Conservation (phyloP, 306 rosid genomes). For the Trifolium dubium region DNA sequence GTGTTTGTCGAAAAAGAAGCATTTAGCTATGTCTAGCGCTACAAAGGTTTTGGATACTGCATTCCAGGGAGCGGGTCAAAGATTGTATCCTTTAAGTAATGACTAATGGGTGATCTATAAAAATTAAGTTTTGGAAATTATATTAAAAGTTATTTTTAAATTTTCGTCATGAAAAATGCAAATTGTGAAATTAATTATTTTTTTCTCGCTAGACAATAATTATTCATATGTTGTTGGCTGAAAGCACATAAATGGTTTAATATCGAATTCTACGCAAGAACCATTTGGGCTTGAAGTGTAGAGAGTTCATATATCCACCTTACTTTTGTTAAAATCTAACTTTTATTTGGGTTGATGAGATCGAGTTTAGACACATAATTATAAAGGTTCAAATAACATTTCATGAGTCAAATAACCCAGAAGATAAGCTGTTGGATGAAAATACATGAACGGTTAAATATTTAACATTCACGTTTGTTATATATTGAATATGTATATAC, state of each 20-base stretch:
- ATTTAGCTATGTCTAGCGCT: constrained; percentile 75
- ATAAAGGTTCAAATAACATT: constrained; percentile 18
- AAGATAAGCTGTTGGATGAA: constrained; percentile 15
- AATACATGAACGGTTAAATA: constrained; percentile 17
- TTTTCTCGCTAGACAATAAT: constrained; percentile 15
- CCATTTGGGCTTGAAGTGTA: constrained; percentile 13
- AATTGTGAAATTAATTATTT: not conserved
- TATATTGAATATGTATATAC: constrained; percentile 29
- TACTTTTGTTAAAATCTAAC: constrained; percentile 16
- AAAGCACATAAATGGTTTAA: not conserved
- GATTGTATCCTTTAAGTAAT: constrained; percentile 77
- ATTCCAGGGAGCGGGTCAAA: constrained; percentile 93
- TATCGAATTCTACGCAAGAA: not conserved
- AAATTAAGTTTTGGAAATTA: constrained; percentile 25
- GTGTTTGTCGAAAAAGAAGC: constrained; percentile 45
- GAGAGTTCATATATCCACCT: not conserved
- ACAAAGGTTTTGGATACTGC: constrained; percentile 88
- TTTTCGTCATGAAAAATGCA: constrained; percentile 5
- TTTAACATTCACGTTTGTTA: constrained; percentile 25
- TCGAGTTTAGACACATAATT: constrained; percentile 10
- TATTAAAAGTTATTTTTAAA: constrained; percentile 6
- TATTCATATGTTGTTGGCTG: constrained; percentile 24
- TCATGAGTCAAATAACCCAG: constrained; percentile 20
- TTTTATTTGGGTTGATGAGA: constrained; percentile 4
- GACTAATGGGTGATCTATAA: constrained; percentile 40